Evolutionary conservation across 2,329 filamentous ascomycete species (phyloP), one percentile per base, ranked within the genome.

Genomic region (Fusarium sp.): DNA sequence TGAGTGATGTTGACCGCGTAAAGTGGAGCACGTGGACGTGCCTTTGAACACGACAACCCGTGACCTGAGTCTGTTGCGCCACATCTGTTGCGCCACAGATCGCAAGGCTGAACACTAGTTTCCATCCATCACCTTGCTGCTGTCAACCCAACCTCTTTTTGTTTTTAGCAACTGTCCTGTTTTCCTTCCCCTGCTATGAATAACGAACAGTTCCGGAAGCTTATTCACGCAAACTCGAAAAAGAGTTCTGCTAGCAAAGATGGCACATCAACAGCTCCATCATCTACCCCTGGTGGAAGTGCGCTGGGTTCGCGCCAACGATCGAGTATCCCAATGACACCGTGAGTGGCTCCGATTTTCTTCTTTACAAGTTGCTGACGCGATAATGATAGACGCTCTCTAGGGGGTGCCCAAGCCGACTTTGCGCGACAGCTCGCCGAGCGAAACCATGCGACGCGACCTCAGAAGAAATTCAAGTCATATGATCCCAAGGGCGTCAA

Each of bases 281-380:
- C 77, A 69, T 76, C 75, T 63, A 70, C 78, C 12, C 73, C 71
- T 47, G 75, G 65, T 33, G 84, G 87, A 56, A 84, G 85, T 58
- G 84, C 90, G 6, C 87, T 97, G 66, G 95, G 95, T 25, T 97
- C 94, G 67, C 90, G 93, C 79, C 91, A 93, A 83, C 91, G 91
- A 75, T 90, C 93, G 37, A 96, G 90, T 82, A 96, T 98, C 71
- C 95, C 95, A 66, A 98, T 98, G 96, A 98, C 96, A 57, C 96
- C 96, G 92, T 95, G 88, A 78, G 91, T 86, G 14, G 45, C 10
- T 2, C n/a, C 14, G 4, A 12, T 20, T 32, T 2, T 33, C 2
- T 4, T 4, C 4, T 27, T 12, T 4, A 58, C 45, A 64, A 47
- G 35, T 11, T 30, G 62, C 79, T 83, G 63, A 83, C 75, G 12